Evolutionary conservation across 192 early-diverging fungal species (phyloP).

Genomic region (Dissophora ornata): DNA sequence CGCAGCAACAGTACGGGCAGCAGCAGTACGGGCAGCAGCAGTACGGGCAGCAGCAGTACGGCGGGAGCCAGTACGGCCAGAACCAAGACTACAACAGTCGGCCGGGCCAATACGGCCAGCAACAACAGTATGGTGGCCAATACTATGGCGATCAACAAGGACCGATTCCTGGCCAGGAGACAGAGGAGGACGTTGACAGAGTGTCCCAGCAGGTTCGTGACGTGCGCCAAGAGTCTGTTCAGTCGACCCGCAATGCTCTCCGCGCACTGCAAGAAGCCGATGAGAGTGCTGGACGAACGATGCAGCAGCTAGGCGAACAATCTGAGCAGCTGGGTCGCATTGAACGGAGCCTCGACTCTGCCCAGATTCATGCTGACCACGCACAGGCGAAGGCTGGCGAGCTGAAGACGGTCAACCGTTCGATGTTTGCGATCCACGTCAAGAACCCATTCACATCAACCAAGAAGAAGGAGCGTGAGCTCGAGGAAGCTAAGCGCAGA

Average conservation of each 20-base stretch:
- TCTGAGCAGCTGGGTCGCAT: slow-evolving; percentile 60
- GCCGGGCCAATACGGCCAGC: slow-evolving; percentile 25
- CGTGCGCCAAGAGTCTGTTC: slow-evolving; percentile 73
- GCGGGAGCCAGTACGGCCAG: slow-evolving; percentile 10
- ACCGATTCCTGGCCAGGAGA: slow-evolving; percentile 60
- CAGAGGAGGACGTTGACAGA: slow-evolving; percentile 69
- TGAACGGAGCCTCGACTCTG: slow-evolving; percentile 75
- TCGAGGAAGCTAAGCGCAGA: slow-evolving; percentile 60
- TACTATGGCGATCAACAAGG: slow-evolving; percentile 43
- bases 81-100: no score
- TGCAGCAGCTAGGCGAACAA: slow-evolving; percentile 76
- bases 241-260: slow-evolving; percentile 73
- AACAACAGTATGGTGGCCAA: slow-evolving; percentile 25
- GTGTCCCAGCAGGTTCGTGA: slow-evolving; percentile 72
- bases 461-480: slow-evolving; percentile 67
- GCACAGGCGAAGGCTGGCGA: slow-evolving; percentile 64
- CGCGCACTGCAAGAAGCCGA: slow-evolving; percentile 72
- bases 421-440: slow-evolving; percentile 77
- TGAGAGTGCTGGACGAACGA: slow-evolving; percentile 65
- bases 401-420: slow-evolving; percentile 75
- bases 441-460: slow-evolving; percentile 76
- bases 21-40: slow-evolving; percentile 22
- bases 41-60: slow-evolving; percentile 12
- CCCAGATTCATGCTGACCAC: slow-evolving; percentile 67
- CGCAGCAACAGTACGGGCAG: slow-evolving; percentile 22